Conservation (phyloP, 2,329 filamentous ascomycete species). For the Pseudopithomyces chartarum region DNA sequence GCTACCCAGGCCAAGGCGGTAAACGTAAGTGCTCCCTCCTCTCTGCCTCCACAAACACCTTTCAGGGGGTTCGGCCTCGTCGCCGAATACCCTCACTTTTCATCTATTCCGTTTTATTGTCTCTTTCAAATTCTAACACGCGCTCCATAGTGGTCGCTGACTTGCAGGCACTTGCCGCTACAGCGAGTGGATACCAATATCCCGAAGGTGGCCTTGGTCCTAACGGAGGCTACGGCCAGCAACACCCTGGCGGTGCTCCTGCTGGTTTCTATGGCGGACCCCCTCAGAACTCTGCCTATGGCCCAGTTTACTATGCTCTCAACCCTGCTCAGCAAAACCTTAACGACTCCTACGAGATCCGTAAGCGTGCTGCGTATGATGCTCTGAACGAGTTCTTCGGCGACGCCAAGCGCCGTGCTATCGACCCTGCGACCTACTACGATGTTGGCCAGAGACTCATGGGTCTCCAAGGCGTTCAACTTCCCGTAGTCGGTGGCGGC, state of each 20-base stretch:
- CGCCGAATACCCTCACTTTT: constrained; percentile 2
- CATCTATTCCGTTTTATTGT: constrained; percentile 12
- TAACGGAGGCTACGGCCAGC: constrained; percentile 50
- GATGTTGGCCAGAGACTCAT: constrained; percentile 89
- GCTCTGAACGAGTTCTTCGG: constrained; percentile 93
- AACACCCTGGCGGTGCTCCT: constrained; percentile 56
- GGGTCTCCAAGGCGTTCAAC: constrained; percentile 72
- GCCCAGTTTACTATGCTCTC: constrained; percentile 78
- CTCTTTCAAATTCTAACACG: constrained; percentile 41
- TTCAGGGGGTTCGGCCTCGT: constrained; percentile 8
- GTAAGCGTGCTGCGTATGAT: constrained; percentile 81
- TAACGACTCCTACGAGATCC: constrained; percentile 70
- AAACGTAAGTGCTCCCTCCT: constrained; percentile 43
- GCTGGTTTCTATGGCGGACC: constrained; percentile 59
- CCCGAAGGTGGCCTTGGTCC: constrained; percentile 46
- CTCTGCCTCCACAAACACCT: neutral
- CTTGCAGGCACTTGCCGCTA: constrained; percentile 55
- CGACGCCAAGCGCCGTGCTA: constrained; percentile 86
- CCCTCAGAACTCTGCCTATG: constrained; percentile 62
- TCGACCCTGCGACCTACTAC: constrained; percentile 87
- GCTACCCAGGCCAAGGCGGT: constrained; percentile 42
- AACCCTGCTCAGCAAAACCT: constrained; percentile 69
- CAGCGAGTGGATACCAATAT: constrained; percentile 55
- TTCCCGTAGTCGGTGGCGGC: constrained; percentile 47
- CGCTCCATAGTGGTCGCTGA: constrained; percentile 49